Evolutionary conservation across 352 stramenopile species (phyloP).

Genomic region (Phytopythium kandeliae): DNA sequence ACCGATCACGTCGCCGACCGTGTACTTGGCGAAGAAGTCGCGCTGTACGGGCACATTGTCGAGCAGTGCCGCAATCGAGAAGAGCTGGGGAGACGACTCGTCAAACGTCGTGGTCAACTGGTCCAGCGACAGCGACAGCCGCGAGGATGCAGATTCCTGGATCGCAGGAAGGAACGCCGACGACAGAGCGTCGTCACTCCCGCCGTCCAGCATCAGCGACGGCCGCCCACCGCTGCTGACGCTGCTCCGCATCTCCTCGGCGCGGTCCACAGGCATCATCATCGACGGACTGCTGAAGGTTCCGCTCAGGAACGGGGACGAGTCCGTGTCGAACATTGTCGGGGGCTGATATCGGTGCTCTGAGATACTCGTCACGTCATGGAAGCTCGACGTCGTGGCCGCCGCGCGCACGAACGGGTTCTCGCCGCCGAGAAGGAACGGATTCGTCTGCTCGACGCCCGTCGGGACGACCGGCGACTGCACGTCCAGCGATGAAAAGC

Average conservation of each 20-base stretch:
- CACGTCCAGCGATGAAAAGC: constrained; percentile 50
- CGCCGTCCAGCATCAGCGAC: constrained; percentile 56
- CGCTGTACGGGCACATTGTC: constrained; percentile 52
- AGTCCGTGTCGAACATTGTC: not conserved
- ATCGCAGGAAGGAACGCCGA: constrained; percentile 58
- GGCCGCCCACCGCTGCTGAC: constrained; percentile 22
- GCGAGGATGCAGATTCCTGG: constrained; percentile 50
- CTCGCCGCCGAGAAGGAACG: constrained; percentile 31
- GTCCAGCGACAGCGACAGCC: constrained; percentile 56
- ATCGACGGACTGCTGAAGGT: constrained; percentile 2
- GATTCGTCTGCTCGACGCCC: constrained; percentile 20
- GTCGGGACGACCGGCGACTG: constrained; percentile 24
- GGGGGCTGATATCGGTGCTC: constrained; percentile 12
- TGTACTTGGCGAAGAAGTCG: constrained; percentile 59
- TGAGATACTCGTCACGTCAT: constrained; percentile 12
- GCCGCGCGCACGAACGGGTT: constrained; percentile 40
- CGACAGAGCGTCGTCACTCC: constrained; percentile 26
- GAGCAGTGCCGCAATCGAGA: constrained; percentile 60
- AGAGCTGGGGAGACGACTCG: constrained; percentile 35
- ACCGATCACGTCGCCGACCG: constrained; percentile 45
- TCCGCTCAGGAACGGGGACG: not conserved
- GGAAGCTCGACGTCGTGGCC: constrained; percentile 16
- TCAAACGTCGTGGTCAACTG: constrained; percentile 44
- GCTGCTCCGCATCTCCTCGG: constrained; percentile 1
- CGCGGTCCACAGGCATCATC: constrained; percentile 21